Percentiles rank a stretch among this genome's conserved stretches.
These are phyloP conservation scores for Hypseocharis bilobata DNA, from an alignment of 441 rosid genomes.

Conservation along the genomic window DNA sequence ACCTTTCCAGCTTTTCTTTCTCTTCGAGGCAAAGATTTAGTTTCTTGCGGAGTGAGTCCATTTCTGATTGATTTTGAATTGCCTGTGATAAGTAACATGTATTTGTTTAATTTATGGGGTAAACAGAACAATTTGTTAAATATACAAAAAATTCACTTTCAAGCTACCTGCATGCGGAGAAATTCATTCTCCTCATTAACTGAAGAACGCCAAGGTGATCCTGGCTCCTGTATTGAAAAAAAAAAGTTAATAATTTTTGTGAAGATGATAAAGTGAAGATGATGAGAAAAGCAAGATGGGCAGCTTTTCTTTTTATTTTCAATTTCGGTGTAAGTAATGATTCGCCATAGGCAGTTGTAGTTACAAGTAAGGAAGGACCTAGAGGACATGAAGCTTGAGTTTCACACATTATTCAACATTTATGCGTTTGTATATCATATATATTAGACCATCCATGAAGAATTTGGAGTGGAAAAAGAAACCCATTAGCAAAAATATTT, in stretches of 20 bases:
- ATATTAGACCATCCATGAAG: too few species aligned
- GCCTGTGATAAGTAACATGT: constrained; percentile 32
- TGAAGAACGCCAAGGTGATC: constrained; percentile 40
- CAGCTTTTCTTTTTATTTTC: neutral
- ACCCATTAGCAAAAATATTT: too few species aligned
- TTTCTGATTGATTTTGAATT: constrained; percentile 71
- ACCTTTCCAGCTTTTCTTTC: constrained; percentile 72
- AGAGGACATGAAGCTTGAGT: too few species aligned
- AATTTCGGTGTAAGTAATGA: too few species aligned
- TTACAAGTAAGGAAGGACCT: too few species aligned
- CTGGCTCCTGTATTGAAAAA: constrained; percentile 34
- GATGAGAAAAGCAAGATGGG: neutral
- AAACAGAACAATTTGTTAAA: neutral
- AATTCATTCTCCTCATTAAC: constrained; percentile 78
- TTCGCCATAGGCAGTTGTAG: too few species aligned
- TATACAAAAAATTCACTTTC: neutral
- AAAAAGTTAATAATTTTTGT: neutral
- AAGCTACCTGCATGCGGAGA: constrained; percentile 67
- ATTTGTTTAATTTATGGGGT: neutral
- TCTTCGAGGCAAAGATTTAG: constrained; percentile 55
- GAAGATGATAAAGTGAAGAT: neutral
- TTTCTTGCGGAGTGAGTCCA: constrained; percentile 58
- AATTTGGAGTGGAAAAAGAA: too few species aligned
- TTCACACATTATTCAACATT: too few species aligned
- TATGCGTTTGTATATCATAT: too few species aligned